Evolutionary conservation across 208 protist species (phyloP), one percentile per base, ranked within the genome.

Genomic region (Trypanosoma platydactyli): DNA sequence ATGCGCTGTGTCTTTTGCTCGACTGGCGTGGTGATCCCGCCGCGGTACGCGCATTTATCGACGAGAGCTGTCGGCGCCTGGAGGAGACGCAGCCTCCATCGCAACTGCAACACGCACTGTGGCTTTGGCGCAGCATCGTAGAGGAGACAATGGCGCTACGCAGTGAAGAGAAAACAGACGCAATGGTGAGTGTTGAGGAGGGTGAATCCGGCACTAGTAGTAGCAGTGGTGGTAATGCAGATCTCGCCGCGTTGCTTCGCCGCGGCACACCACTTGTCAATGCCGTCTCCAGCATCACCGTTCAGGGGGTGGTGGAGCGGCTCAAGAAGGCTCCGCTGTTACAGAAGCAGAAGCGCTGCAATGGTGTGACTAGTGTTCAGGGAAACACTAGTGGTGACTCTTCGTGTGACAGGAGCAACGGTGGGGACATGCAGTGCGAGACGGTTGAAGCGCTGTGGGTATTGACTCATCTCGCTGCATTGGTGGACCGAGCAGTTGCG

Each of bases 361-460:
- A 13, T 16, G 33, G 16, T 16, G 58, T 11, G 13, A 16, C 6
- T 33, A 63, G n/a, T 48, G 50, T 16, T 42, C 20, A 33, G 3
- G 48, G 9, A 38, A 61, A 61, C 33, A 49, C 4, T 35, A 64
- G n/a, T 50, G 50, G 12, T 24, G 38, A 40, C 50, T 30, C 25
- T 40, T 40, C 6, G 16, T 24, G 50, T 50, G 16, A 52, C 24
- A 25, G 0, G 1, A 24, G 18, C 30, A 1, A 24, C 11, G 55
- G 30, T 41, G 20, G 30, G 12, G 50, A 67, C 12, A 13, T 59
- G 1, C 40, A 40, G n/a, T 67, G 68, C 56, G 42, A 33, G 33
- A 61, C 58, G 20, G 51, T 41, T 20, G 68, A 73, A 51, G 33
- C 42, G 33, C 45, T 73, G 18, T 73, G 68, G 68, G 59, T 62